Evolutionary conservation across 352 stramenopile species (phyloP).

Genomic region (Phytophthora multivora): DNA sequence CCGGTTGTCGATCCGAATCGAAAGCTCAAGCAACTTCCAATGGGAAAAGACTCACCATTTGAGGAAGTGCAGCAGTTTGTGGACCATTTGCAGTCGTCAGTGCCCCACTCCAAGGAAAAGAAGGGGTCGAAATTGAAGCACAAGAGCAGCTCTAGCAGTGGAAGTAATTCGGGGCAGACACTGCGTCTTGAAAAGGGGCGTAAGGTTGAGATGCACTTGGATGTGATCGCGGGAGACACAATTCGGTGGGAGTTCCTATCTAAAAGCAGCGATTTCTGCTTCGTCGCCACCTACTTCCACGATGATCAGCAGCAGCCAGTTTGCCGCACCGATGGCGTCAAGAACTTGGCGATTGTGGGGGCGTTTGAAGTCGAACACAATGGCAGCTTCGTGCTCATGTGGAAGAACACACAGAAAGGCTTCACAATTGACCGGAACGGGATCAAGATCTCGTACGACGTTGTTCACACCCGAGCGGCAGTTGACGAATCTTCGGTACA

Average conservation of each 20-base stretch:
- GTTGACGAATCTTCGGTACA: not conserved
- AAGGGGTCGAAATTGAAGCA: slow-evolving; percentile 16
- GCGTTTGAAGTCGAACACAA: slow-evolving; percentile 55
- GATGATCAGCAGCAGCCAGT: slow-evolving; percentile 56
- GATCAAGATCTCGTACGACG: slow-evolving; percentile 67
- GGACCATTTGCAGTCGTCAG: slow-evolving; percentile 51
- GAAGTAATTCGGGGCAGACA: slow-evolving; percentile 20
- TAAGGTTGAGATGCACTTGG: slow-evolving; percentile 82
- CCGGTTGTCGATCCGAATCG: slow-evolving; percentile 55
- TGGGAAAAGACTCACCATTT: slow-evolving; percentile 44
- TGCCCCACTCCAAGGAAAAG: slow-evolving; percentile 35
- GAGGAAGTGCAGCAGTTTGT: slow-evolving; percentile 65
- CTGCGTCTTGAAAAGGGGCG: slow-evolving; percentile 61
- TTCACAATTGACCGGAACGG: slow-evolving; percentile 64
- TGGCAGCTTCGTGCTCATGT: slow-evolving; percentile 78
- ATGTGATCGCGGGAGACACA: slow-evolving; percentile 66
- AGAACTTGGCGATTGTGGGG: slow-evolving; percentile 63
- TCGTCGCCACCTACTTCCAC: slow-evolving; percentile 62
- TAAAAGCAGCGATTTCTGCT: slow-evolving; percentile 68
- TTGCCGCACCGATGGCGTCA: slow-evolving; percentile 64
- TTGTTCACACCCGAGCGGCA: slow-evolving; percentile 50
- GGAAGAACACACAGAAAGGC: slow-evolving; percentile 72
- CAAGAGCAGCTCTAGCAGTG: slow-evolving; percentile 19
- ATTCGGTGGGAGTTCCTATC: slow-evolving; percentile 68
- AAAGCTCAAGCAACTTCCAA: slow-evolving; percentile 46